Evolutionary conservation across 2,329 filamentous ascomycete genomes (phyloP).

Genomic region (Biscogniauxia mediterranea): DNA sequence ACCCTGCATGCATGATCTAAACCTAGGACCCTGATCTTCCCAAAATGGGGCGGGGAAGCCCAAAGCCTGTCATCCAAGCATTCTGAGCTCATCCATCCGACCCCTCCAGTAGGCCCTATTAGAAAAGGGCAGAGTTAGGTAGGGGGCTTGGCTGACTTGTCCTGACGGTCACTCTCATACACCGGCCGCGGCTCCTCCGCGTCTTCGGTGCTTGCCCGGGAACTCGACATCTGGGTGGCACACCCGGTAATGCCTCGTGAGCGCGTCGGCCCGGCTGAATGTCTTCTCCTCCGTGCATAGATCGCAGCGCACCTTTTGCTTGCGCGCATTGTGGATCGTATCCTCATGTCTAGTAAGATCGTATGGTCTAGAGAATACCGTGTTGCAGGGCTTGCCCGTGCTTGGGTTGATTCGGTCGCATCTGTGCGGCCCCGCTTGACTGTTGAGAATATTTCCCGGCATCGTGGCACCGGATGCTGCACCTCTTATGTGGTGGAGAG

Average conservation of each 20-base stretch:
- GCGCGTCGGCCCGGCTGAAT: conserved; percentile 90
- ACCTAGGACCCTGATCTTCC: conserved; percentile 30
- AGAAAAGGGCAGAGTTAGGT: neutral
- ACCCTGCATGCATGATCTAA: conserved; percentile 29
- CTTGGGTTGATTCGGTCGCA: conserved; percentile 93
- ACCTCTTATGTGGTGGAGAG: conserved; percentile 38
- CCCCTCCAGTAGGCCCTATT: neutral
- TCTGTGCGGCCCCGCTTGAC: conserved; percentile 87
- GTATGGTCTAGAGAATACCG: conserved; percentile 91
- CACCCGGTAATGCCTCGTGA: conserved; percentile 91
- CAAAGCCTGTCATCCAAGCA: neutral
- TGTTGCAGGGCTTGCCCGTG: conserved; percentile 92
- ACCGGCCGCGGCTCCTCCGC: conserved; percentile 24
- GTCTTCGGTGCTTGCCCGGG: conserved; percentile 59
- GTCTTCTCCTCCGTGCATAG: conserved; percentile 96
- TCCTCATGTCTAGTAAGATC: conserved; percentile 96
- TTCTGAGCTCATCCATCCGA: neutral
- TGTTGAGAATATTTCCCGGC: conserved; percentile 65
- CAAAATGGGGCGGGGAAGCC: conserved; percentile 6
- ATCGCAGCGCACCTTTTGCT: conserved; percentile 91
- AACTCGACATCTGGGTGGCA: conserved; percentile 88
- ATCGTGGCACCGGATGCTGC: conserved; percentile 35
- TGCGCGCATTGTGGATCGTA: conserved; percentile 92
- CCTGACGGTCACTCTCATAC: neutral
- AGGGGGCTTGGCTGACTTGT: neutral